Percentiles rank a stretch among this genome's conserved stretches.
These are phyloP conservation scores for Cucurbita moschata DNA, from an alignment of 306 rosid species.

Conservation along the genomic window DNA sequence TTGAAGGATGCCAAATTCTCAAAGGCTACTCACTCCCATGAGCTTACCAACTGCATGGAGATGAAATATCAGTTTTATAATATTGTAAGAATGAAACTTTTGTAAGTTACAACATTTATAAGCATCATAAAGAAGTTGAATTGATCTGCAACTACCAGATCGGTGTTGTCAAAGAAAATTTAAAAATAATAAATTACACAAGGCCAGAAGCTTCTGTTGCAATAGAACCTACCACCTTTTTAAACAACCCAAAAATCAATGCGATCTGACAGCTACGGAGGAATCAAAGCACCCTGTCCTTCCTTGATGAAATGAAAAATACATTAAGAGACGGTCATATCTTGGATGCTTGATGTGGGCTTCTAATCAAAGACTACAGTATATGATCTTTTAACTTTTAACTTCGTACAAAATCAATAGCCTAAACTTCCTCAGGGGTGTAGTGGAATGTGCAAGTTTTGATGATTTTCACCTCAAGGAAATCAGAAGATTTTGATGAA, in stretches of 20 bases:
- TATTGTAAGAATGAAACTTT: background rate
- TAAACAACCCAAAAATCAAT: background rate
- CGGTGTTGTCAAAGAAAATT: background rate
- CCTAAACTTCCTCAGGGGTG: background rate
- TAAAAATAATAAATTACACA: background rate
- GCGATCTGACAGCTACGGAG: background rate
- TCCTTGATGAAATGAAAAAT: background rate
- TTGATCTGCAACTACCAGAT: background rate
- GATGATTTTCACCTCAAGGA: background rate
- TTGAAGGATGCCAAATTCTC: background rate
- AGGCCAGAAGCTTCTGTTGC: background rate
- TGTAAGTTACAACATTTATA: background rate
- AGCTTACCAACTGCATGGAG: background rate
- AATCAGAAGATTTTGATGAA: background rate
- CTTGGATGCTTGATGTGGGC: background rate
- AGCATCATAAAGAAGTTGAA: background rate
- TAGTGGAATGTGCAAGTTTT: background rate
- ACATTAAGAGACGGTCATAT: background rate
- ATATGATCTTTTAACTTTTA: background rate
- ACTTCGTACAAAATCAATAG: background rate
- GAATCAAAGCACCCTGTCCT: background rate
- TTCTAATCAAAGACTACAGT: background rate
- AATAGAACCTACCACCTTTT: background rate
- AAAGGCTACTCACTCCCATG: background rate
- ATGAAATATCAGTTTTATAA: background rate